A percentile compares a stretch with the other conserved stretches of the same genome.
Evolutionary conservation across 305 asterid species (phyloP).

Genomic region (Fraxinus nigra): DNA sequence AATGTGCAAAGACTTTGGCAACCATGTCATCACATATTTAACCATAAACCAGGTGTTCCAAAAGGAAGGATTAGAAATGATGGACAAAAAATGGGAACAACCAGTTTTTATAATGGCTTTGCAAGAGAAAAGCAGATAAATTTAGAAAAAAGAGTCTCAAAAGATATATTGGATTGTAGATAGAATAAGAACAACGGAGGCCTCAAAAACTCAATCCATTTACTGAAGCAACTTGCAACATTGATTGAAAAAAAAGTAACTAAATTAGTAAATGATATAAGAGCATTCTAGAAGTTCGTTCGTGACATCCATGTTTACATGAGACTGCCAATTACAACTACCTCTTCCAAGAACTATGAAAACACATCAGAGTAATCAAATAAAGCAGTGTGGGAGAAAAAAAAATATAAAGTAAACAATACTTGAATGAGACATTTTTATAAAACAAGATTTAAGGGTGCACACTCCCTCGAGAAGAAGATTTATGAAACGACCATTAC

Average conservation of each 20-base stretch:
- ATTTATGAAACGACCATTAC: not conserved
- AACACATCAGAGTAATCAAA: not conserved
- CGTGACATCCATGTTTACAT: not conserved
- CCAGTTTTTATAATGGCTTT: not conserved
- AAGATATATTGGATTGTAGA: not conserved
- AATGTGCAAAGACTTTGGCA: not conserved
- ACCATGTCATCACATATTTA: not conserved
- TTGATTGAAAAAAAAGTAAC: not conserved
- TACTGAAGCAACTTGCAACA: not conserved
- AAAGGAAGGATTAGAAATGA: not conserved
- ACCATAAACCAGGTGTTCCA: not conserved
- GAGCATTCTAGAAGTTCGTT: not conserved
- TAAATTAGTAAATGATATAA: not conserved
- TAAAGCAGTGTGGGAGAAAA: not conserved
- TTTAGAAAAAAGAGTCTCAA: conserved; percentile 7
- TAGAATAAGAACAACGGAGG: not conserved
- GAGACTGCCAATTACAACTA: not conserved
- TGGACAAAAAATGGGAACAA: not conserved
- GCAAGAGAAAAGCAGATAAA: not conserved
- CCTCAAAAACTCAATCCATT: not conserved
- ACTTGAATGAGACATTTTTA: not conserved
- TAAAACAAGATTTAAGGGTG: not conserved
- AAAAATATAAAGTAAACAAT: not conserved
- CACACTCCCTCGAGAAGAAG: not conserved
- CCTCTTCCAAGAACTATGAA: not conserved